Evolutionary conservation across 148 eudicot genomes (phyloP), one percentile per base, ranked within the genome.

Genomic region (Polygonum maritimum): DNA sequence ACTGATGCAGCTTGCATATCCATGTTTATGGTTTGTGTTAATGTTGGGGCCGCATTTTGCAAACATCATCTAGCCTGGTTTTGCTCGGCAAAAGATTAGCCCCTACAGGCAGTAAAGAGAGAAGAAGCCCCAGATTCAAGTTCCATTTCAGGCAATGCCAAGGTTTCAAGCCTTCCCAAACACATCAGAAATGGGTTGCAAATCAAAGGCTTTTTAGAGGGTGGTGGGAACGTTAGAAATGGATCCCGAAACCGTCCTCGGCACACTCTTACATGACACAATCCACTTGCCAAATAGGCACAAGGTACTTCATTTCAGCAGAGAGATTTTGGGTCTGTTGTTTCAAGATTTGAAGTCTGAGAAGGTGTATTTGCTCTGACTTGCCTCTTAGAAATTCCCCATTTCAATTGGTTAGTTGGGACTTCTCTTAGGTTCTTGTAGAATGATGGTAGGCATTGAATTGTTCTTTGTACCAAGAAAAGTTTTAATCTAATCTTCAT

Each of bases 51-150:
- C 85, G 47, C 81, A 82, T 71, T 39, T 82, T 77, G 74, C 83
- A 79, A 82, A 85, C 81, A 79, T 55, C 81, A 41, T 87, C 63
- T 87, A 91, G 96, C 96, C 91, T 76, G 93, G 96, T 55, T 89
- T 91, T 86, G 87, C 96, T 75, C 83, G 75, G 18, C 75, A 41
- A 48, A 72, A 45, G 19, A 33, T 38, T 15, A 67, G 71, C 45
- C 71, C 71, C 44, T 67, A 15, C 71, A 67, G 71, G 19, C 71
- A 67, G 45, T 67, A 14, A 67, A 15, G 21, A 16, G 45, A 38
- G 31, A 35, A 6, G 45, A 44, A 44, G 71, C 31, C 11, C 18
- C 11, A 63, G 6, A 11, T 57, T 1, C 16, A 62, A 31, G 38
- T 31, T 13, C 69, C 69, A 57, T 19, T 57, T 21, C 31, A 18